phyloP scores from a whole-genome alignment of 2,329 filamentous ascomycete species.

The Trichoderma gracile region DNA sequence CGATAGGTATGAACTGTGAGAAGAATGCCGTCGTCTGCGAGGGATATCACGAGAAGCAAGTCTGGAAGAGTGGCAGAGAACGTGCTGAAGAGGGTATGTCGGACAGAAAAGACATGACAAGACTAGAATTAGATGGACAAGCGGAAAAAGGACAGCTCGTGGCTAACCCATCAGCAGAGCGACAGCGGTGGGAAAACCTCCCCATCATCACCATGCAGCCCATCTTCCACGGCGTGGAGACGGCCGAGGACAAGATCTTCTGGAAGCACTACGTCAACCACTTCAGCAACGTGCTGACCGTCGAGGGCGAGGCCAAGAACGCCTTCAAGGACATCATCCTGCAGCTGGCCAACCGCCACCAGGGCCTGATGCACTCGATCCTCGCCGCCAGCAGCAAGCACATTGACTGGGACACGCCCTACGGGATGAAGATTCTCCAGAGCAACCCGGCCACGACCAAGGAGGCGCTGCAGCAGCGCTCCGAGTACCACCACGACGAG shows the following conservation, averaged over 20 bases:
- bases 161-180: slow-evolving; percentile 44
- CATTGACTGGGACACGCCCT: slow-evolving; percentile 60
- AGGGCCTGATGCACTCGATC: slow-evolving; percentile 87
- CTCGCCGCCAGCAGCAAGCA: slow-evolving; percentile 82
- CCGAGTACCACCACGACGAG: slow-evolving; percentile 57
- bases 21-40: slow-evolving; percentile 93
- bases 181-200: slow-evolving; percentile 50
- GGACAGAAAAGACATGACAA: not conserved
- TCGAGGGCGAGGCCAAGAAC: slow-evolving; percentile 78
- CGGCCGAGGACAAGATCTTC: slow-evolving; percentile 74
- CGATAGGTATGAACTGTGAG: slow-evolving; percentile 76
- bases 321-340: slow-evolving; percentile 84
- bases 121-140: not conserved
- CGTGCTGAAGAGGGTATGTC: slow-evolving; percentile 65
- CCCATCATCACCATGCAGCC: slow-evolving; percentile 60
- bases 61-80: slow-evolving; percentile 85
- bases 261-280: slow-evolving; percentile 80
- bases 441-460: slow-evolving; percentile 51
- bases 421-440: slow-evolving; percentile 54
- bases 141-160: not conserved
- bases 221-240: slow-evolving; percentile 81
- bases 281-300: slow-evolving; percentile 76
- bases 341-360: slow-evolving; percentile 76
- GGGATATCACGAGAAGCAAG: slow-evolving; percentile 81
- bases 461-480: slow-evolving; percentile 51